These are phyloP conservation scores for Lactarius psammicola DNA, from an alignment of 768 basidiomycete genomes.

Conservation along the genomic window DNA sequence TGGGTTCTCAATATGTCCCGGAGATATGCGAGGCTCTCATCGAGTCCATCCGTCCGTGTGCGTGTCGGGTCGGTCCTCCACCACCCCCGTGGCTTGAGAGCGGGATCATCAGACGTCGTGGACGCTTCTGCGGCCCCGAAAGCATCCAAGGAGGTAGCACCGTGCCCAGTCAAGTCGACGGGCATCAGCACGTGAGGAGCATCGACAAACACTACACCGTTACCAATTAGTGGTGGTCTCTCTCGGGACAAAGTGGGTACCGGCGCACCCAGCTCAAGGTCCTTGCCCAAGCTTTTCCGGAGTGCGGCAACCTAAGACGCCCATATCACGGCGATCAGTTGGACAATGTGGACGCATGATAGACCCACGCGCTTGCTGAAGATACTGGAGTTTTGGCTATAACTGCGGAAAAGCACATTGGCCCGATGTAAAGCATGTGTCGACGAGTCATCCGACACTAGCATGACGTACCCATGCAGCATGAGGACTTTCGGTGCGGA, in stretches of 20 bases:
- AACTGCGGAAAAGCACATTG: slow-evolving; percentile 39
- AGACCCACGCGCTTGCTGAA: slow-evolving; percentile 64
- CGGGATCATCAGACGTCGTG: slow-evolving; percentile 44
- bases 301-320: slow-evolving; percentile 60
- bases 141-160: slow-evolving; percentile 35
- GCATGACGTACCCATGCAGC: slow-evolving; percentile 23
- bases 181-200: slow-evolving; percentile 67
- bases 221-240: background rate
- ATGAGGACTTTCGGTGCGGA: slow-evolving; percentile 16
- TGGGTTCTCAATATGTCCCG: slow-evolving; percentile 56
- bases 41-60: slow-evolving; percentile 53
- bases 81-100: slow-evolving; percentile 66
- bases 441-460: background rate
- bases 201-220: slow-evolving; percentile 63
- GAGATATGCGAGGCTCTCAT: slow-evolving; percentile 53
- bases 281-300: slow-evolving; percentile 60
- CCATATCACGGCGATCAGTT: background rate
- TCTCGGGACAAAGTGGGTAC: background rate
- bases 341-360: slow-evolving; percentile 4
- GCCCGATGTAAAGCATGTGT: background rate
- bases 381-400: slow-evolving; percentile 63
- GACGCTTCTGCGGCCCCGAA: slow-evolving; percentile 43
- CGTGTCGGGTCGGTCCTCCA: slow-evolving; percentile 58
- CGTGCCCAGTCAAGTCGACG: slow-evolving; percentile 49
- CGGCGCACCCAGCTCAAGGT: slow-evolving; percentile 58